A percentile compares a stretch with the other conserved stretches of the same genome.
phyloP scores from a whole-genome alignment of 176 grass and related monocot species.

The Phoenix dactylifera region DNA sequence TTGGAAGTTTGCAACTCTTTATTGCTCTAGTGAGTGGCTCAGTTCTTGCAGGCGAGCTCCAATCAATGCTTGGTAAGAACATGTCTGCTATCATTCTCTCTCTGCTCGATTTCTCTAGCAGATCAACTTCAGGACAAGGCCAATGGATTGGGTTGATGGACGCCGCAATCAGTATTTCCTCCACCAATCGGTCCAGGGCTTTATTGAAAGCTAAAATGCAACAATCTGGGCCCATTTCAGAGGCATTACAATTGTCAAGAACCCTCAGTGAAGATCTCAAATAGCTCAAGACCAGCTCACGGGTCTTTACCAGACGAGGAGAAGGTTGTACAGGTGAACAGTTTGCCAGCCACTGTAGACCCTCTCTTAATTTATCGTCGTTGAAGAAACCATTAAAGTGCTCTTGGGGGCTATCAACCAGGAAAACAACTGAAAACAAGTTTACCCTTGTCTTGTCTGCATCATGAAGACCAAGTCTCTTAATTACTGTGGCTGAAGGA shows the following conservation, averaged over 20 bases:
- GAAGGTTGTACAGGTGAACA: slow-evolving; percentile 50
- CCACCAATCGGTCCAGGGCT: slow-evolving; percentile 35
- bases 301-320: slow-evolving; percentile 48
- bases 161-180: slow-evolving; percentile 43
- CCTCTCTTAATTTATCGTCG: slow-evolving; percentile 51
- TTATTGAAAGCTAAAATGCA: slow-evolving; percentile 70
- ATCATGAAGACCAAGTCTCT: slow-evolving; percentile 36
- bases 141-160: slow-evolving; percentile 40
- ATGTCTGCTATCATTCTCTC: slow-evolving; percentile 45
- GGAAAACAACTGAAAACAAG: slow-evolving; percentile 56
- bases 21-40: slow-evolving; percentile 33
- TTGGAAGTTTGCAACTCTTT: slow-evolving; percentile 17
- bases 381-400: slow-evolving; percentile 54
- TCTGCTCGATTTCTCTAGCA: slow-evolving; percentile 40
- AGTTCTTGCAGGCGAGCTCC: slow-evolving; percentile 49
- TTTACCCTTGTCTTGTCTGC: slow-evolving; percentile 36
- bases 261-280: slow-evolving; percentile 40
- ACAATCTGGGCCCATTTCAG: slow-evolving; percentile 45
- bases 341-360: slow-evolving; percentile 60
- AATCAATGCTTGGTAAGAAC: slow-evolving; percentile 56
- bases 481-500: slow-evolving; percentile 35
- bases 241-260: slow-evolving; percentile 25
- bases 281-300: slow-evolving; percentile 42
- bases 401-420: slow-evolving; percentile 26
- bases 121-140: slow-evolving; percentile 60